Base-by-base conservation (phyloP, 768 basidiomycete species). In the Tremella fuciformis region DNA sequence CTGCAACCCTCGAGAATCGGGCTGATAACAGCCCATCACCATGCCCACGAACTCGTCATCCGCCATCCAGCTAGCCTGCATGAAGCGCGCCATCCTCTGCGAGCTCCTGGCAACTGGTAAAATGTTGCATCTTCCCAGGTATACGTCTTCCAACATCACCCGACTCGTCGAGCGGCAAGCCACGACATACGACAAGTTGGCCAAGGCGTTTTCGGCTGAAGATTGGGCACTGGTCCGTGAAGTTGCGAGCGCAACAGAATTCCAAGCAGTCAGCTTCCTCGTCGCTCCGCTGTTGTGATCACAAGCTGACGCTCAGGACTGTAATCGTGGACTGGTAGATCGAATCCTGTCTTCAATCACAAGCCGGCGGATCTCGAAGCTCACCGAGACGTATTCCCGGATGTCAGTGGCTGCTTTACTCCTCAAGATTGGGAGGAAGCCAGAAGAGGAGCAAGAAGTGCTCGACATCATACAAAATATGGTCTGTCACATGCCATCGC, bases 61-160 rank as follows among this genome's bases (percentile, higher is more conserved):
- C 6, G 72, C 69, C 16, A 66, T 74, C 41, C 72, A 74, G 50
- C 50, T 71, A 1, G 58, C 64, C 1, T 47, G 37, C 22, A 67
- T 67, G 0, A 74, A 74, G 52, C 60, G 72, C 21, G 72, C 72
- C 4, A 71, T 74, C 21, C 58, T 74, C 9, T 74, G 69, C 38
- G 64, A 66, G 15, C 18, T 71, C 0, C 44, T 74, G 24, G 51
- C 52, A 19, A 61, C 64, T 25, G 72, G 72, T 18, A 67, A 74
- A 60, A 41, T 53, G 1, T 39, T 67, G 26, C 16, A 24, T 8
- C 67, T 63, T 55, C 69, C 72, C 11, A 58, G 55, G 38, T 69
- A 71, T 48, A 66, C 58, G 7, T 53, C 67, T 2, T 24, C 48
- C 6, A 42, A 42, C 8, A 62, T 71, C 19, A 60, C 53, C n/a